Base-by-base conservation (phyloP, 495 filamentous ascomycete species). In the Penicillium coprophilum region DNA sequence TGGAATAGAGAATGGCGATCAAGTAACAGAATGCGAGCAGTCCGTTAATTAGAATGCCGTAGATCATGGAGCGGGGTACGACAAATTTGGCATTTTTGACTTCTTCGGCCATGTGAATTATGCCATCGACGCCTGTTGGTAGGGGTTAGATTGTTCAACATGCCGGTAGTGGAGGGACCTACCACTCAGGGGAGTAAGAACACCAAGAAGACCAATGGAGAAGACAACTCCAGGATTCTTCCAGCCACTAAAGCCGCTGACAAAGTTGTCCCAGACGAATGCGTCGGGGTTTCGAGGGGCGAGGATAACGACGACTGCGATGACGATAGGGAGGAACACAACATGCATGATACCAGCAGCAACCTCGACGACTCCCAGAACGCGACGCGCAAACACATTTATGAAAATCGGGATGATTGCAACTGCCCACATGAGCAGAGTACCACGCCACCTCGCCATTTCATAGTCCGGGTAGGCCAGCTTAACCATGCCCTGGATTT, bases 401-500 rank as follows among this genome's bases (percentile, higher is more conserved):
- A 78, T 59, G 13, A 73, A 43, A 8, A 76, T 64, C 0, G 72
- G 61, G 17, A 78, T 61, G 4, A 72, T 28, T 5, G 75, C 58
- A 4, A 78, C 67, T 7, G 77, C 76, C 68, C 70, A 79, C 62
- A 78, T 72, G 24, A 83, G 62, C n/a, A 83, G 63, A 0, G 79
- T 77, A 21, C 75, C 75, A 15, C 79, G 78, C 68, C 75, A 81
- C 12, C 73, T 59, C 31, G 79, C 55, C 9, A 65, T 61, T 3
- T 67, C 64, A 59, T 80, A 82, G 3, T 59, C 48, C 2, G 75
- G 70, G 40, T 80, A 32, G 40, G 71, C 72, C 12, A 84, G 58
- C 12, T 77, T 62, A 39, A 80, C 61, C 46, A 82, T 66, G 39
- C 75, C 73, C 56, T 78, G 67, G 41, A 81, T 78, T 56, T 76